Evolutionary conservation across 163 green algal genomes (phyloP).

Genomic region (Scenedesmus sp.): DNA sequence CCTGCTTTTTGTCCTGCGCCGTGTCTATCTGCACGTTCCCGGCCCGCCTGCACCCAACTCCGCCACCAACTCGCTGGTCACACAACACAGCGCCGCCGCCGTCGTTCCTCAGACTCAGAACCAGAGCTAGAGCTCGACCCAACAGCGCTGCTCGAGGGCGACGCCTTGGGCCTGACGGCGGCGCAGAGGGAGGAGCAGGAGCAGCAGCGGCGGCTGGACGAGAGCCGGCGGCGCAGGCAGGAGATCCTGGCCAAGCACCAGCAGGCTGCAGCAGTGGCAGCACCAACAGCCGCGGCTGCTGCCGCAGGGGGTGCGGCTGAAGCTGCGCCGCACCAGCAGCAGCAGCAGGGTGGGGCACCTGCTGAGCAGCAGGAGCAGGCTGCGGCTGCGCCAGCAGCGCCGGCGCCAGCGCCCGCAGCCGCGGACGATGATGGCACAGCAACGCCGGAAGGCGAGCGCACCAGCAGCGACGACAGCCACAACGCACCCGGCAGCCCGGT

Average conservation of each 20-base stretch:
- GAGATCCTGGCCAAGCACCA: conserved; percentile 54
- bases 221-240: conserved; percentile 43
- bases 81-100: neutral
- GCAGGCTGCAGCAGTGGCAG: conserved; percentile 42
- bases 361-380: conserved; percentile 12
- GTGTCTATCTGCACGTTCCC: neutral
- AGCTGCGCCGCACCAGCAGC: neutral
- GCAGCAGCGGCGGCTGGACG: conserved; percentile 46
- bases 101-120: neutral
- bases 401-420: conserved; percentile 15
- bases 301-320: conserved; percentile 28
- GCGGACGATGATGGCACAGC: conserved; percentile 23
- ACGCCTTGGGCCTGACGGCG: conserved; percentile 22
- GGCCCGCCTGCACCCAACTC: too few species aligned
- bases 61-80: neutral
- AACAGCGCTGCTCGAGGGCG: neutral
- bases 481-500: conserved; percentile 56
- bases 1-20: neutral
- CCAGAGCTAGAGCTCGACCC: conserved; percentile 40
- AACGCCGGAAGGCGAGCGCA: conserved; percentile 61
- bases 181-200: conserved; percentile 46
- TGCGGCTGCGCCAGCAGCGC: neutral
- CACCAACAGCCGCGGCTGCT: conserved; percentile 25
- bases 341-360: conserved; percentile 9
- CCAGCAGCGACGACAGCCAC: conserved; percentile 55